Evolutionary conservation across 345 rosid genomes (phyloP).

Genomic region (Murraya paniculata): DNA sequence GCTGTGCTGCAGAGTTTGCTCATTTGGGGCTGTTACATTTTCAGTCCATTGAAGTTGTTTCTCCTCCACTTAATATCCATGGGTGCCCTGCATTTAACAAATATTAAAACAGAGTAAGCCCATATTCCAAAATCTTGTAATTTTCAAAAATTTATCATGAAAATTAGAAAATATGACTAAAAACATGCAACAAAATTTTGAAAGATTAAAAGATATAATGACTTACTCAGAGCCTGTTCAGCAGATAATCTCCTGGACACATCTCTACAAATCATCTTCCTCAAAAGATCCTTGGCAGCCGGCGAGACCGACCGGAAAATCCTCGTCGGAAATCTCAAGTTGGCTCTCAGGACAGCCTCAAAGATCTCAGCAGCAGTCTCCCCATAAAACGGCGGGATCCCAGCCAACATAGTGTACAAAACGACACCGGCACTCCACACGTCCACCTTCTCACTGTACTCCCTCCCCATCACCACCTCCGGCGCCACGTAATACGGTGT

Average conservation of each 20-base stretch:
- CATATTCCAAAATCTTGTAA: background rate
- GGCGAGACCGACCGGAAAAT: slow-evolving; percentile 45
- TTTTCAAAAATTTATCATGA: background rate
- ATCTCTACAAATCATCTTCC: slow-evolving; percentile 80
- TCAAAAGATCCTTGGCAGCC: slow-evolving; percentile 61
- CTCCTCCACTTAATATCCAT: slow-evolving; percentile 59
- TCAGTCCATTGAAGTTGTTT: slow-evolving; percentile 34
- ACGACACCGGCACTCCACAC: slow-evolving; percentile 86
- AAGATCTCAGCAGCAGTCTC: slow-evolving; percentile 68
- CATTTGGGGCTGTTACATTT: background rate
- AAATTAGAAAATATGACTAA: background rate
- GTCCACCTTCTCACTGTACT: slow-evolving; percentile 73
- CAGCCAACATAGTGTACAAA: slow-evolving; percentile 67
- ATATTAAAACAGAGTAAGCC: background rate
- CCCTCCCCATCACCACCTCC: slow-evolving; percentile 71
- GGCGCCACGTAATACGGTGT: slow-evolving; percentile 88
- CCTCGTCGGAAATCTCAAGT: slow-evolving; percentile 61
- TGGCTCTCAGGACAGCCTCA: slow-evolving; percentile 62
- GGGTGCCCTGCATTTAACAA: slow-evolving; percentile 48
- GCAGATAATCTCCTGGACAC: slow-evolving; percentile 70
- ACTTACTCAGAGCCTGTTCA: slow-evolving; percentile 74
- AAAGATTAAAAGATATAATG: background rate
- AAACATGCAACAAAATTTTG: background rate
- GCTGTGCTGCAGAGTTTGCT: background rate
- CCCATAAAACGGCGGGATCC: slow-evolving; percentile 73